Conservation (phyloP, 257 asterid genomes). For the Prunella vulgaris region DNA sequence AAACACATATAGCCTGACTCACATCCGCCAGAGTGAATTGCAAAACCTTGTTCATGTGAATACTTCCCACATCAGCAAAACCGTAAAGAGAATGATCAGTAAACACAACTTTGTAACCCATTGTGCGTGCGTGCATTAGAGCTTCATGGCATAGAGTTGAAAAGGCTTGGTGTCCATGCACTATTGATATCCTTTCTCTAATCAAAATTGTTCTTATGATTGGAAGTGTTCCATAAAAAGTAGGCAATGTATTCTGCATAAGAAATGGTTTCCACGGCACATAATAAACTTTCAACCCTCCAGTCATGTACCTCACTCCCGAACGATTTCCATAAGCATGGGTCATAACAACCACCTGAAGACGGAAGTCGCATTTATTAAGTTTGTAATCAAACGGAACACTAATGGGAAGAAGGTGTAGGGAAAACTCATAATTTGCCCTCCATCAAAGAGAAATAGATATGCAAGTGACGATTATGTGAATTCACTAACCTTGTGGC, state of each 20-base stretch:
- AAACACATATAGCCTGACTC: conserved; percentile 92
- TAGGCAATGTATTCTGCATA: conserved; percentile 90
- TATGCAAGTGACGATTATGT: neutral
- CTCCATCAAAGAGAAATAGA: neutral
- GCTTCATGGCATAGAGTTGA: conserved; percentile 96
- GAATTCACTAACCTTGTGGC: conserved; percentile 69
- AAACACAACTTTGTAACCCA: conserved; percentile 93
- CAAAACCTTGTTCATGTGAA: conserved; percentile 97
- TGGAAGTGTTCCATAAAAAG: conserved; percentile 84
- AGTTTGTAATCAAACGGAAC: conserved; percentile 2
- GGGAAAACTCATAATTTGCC: neutral
- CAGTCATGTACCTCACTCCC: conserved; percentile 93
- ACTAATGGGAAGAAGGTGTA: neutral
- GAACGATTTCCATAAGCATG: conserved; percentile 88
- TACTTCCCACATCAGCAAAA: conserved; percentile 91
- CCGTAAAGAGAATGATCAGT: conserved; percentile 99
- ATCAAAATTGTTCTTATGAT: conserved; percentile 77
- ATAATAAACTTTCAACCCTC: conserved; percentile 87
- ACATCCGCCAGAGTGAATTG: conserved; percentile 95
- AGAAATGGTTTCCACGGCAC: conserved; percentile 91
- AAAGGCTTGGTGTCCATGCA: conserved; percentile 96
- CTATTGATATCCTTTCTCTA: conserved; percentile 78
- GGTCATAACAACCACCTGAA: conserved; percentile 89
- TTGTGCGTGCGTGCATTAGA: conserved; percentile 94
- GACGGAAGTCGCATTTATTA: neutral